phyloP scores from a whole-genome alignment of 257 asterid genomes.

The Oldenlandia corymbosa region DNA sequence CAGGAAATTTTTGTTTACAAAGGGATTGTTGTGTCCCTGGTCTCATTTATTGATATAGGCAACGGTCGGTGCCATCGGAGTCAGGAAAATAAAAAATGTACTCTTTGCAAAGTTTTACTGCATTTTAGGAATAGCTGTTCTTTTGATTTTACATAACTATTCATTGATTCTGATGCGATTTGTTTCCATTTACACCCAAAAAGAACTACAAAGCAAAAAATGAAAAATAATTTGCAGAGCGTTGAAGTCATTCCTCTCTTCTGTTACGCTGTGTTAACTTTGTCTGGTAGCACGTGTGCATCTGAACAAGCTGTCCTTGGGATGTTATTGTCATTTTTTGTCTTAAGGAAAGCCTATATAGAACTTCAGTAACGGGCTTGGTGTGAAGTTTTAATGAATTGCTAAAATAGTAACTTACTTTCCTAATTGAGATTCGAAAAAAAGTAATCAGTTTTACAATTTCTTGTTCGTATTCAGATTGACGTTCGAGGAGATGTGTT shows the following conservation, averaged over 20 bases:
- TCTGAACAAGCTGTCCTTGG: background rate
- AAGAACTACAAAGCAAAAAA: background rate
- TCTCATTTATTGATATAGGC: background rate
- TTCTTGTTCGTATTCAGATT: constrained; percentile 34
- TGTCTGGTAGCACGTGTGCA: background rate
- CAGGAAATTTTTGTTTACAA: background rate
- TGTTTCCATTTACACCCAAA: background rate
- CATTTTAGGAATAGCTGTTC: background rate
- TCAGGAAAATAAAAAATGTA: background rate
- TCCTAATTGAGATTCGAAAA: background rate
- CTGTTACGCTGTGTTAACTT: background rate
- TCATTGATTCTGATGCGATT: background rate
- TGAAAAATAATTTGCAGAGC: background rate
- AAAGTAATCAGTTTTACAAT: background rate
- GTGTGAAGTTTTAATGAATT: no score
- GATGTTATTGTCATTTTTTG: no score
- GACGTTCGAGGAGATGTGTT: constrained; percentile 71
- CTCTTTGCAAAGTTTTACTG: background rate
- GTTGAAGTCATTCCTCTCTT: background rate
- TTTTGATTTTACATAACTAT: background rate
- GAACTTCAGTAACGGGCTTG: no score
- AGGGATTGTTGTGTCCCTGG: background rate
- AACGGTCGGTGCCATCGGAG: background rate
- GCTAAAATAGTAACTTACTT: no score
- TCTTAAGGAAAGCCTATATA: no score